Evolutionary conservation across 169 alveolate genomes (phyloP).

Genomic region (Eimeria zaria): DNA sequence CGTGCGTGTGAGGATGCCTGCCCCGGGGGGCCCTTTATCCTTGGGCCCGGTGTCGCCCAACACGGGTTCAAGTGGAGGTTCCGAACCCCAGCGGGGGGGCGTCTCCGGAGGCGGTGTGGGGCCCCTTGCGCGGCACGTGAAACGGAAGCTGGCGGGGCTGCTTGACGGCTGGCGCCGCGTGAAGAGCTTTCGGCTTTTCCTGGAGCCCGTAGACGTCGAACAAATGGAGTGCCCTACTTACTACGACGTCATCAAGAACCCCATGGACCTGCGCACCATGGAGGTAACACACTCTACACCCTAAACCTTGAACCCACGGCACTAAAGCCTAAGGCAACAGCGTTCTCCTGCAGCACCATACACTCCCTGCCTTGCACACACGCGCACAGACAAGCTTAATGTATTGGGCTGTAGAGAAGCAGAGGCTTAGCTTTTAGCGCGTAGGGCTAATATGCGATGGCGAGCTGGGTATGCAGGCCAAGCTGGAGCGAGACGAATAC

Average conservation of each 20-base stretch:
- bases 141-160: slow-evolving; percentile 79
- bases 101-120: neutral
- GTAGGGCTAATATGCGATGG: neutral
- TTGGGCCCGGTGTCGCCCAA: neutral
- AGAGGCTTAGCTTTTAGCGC: neutral
- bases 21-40: neutral
- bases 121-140: slow-evolving; percentile 77
- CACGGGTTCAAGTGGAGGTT: neutral
- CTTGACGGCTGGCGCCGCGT: slow-evolving; percentile 79
- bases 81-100: slow-evolving; percentile 33
- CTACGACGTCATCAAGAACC: slow-evolving; percentile 71
- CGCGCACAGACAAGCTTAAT: neutral
- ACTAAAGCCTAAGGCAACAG: neutral
- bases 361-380: neutral
- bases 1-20: slow-evolving; percentile 22
- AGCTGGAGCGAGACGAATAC: slow-evolving; percentile 67
- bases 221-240: slow-evolving; percentile 84
- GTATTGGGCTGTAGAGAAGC: neutral
- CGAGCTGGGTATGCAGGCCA: slow-evolving; percentile 31
- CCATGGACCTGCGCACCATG: slow-evolving; percentile 83
- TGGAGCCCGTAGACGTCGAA: slow-evolving; percentile 80
- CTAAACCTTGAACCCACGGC: neutral
- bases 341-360: neutral
- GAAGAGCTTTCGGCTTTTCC: slow-evolving; percentile 73
- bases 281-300: slow-evolving; percentile 9